Conservation (phyloP, 139 green algal species). For the Asterochloris sp. region DNA sequence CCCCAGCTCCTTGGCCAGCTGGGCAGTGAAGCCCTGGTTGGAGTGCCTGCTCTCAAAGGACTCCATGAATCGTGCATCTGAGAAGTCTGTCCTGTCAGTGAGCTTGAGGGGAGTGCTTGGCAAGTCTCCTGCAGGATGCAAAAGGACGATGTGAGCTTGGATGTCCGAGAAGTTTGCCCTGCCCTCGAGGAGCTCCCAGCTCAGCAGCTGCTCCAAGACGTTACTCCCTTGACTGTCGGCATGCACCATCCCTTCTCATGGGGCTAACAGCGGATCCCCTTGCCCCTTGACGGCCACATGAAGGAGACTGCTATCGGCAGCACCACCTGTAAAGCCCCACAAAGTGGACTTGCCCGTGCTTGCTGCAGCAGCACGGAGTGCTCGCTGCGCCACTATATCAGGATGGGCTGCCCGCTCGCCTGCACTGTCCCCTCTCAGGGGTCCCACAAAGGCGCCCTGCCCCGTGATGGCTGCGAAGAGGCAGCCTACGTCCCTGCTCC, state of each 20-base stretch:
- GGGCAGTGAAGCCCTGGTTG: slow-evolving; percentile 61
- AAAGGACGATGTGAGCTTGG: not conserved
- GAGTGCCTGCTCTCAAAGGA: slow-evolving; percentile 79
- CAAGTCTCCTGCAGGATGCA: not conserved
- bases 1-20: slow-evolving; percentile 56
- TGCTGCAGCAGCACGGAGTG: no score
- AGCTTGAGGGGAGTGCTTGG: slow-evolving; percentile 18
- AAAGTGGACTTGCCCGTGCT: no score
- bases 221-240: no score
- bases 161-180: not conserved
- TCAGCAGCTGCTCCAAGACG: no score
- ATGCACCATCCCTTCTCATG: no score
- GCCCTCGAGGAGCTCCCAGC: not conserved
- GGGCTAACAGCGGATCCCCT: no score
- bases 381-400: no score
- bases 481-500: slow-evolving; percentile 46
- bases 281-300: no score
- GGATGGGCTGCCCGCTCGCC: no score
- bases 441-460: slow-evolving; percentile 50
- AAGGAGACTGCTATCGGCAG: no score
- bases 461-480: slow-evolving; percentile 73
- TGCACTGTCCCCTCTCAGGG: slow-evolving; percentile 32
- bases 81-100: slow-evolving; percentile 26
- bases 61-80: slow-evolving; percentile 79
- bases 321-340: no score